These are phyloP conservation scores for Paracoccidioides brasiliensis DNA, from an alignment of 2,329 filamentous ascomycete genomes.

Conservation along the genomic window DNA sequence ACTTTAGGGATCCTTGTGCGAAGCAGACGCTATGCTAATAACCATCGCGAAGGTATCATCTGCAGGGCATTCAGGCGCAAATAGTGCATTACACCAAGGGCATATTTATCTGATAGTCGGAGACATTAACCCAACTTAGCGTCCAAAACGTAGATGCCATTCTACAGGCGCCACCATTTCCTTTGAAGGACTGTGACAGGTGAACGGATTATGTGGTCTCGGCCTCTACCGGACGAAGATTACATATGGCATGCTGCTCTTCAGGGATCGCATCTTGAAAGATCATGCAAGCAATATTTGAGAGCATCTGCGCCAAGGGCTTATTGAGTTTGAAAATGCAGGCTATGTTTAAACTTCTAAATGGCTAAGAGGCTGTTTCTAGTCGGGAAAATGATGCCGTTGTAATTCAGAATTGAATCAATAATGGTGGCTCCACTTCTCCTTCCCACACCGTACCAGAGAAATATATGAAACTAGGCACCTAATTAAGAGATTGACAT, in stretches of 20 bases:
- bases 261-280: not conserved
- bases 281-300: not conserved
- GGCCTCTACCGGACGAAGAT: not conserved
- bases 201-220: not conserved
- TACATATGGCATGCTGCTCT: not conserved
- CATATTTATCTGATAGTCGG: not conserved
- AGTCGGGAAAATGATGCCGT: not conserved
- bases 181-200: not conserved
- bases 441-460: no score
- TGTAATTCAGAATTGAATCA: no score
- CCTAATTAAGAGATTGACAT: not conserved
- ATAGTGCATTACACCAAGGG: not conserved
- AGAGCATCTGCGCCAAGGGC: not conserved
- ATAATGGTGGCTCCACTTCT: no score
- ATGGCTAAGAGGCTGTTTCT: not conserved
- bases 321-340: not conserved
- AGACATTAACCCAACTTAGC: not conserved
- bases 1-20: not conserved
- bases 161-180: not conserved
- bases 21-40: not conserved
- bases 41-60: not conserved
- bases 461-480: not conserved
- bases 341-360: not conserved
- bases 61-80: not conserved
- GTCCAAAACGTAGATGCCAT: not conserved